phyloP scores from a whole-genome alignment of 495 filamentous ascomycete species.

The Annulohypoxylon bovei region DNA sequence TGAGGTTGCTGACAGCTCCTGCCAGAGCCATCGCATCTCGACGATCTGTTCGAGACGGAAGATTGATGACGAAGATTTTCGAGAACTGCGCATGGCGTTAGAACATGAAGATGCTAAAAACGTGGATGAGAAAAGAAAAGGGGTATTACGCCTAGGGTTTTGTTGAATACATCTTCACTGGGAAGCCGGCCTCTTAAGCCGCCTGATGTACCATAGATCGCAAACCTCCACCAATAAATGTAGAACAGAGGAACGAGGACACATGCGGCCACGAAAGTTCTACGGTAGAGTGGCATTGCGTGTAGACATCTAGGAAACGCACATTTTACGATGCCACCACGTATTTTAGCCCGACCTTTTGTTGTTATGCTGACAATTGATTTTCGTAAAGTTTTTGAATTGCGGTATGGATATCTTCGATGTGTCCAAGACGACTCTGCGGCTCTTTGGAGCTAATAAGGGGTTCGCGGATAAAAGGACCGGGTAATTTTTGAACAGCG shows the following conservation, averaged over 20 bases:
- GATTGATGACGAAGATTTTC: slow-evolving; percentile 69
- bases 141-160: slow-evolving; percentile 32
- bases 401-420: not conserved
- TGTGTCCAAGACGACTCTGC: slow-evolving; percentile 7
- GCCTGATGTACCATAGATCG: not conserved
- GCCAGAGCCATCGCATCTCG: slow-evolving; percentile 67
- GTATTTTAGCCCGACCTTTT: not conserved
- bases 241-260: slow-evolving; percentile 32
- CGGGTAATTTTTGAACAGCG: slow-evolving; percentile 22
- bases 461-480: slow-evolving; percentile 20
- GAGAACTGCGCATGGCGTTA: slow-evolving; percentile 58
- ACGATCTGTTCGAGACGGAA: slow-evolving; percentile 69
- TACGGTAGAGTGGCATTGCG: slow-evolving; percentile 27
- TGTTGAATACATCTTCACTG: slow-evolving; percentile 20
- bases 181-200: not conserved
- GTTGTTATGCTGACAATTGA: not conserved
- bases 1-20: slow-evolving; percentile 61
- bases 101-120: not conserved
- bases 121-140: not conserved
- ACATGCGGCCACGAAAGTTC: slow-evolving; percentile 17
- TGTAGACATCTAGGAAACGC: not conserved
- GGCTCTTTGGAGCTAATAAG: not conserved
- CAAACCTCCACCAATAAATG: slow-evolving; percentile 26
- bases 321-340: slow-evolving; percentile 2
- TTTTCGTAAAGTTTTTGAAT: not conserved